Base-by-base conservation (phyloP, 345 rosid species). In the Populus deltoides region DNA sequence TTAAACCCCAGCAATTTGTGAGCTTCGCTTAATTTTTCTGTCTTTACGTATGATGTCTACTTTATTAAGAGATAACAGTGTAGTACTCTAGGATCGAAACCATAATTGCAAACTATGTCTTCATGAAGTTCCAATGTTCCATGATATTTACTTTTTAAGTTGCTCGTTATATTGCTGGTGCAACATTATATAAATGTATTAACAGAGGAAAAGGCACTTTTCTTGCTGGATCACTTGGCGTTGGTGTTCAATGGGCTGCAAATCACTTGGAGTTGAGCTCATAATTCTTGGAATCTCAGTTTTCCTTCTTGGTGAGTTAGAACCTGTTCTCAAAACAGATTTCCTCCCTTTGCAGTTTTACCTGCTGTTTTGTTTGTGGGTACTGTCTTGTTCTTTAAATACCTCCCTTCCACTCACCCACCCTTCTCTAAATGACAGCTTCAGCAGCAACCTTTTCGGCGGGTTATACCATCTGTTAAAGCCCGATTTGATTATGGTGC, bases 401-500 rank as follows among this genome's bases (percentile, higher is more conserved):
- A 7, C 17, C 57, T 51, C 17, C 22, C 57, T 20, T 36, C 73
- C 4, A 20, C 22, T 33, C 36, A 31, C 31, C 8, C 22, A 12
- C 62, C 68, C n/a, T 36, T 72, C n/a, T 39, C 5, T 57, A 78
- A 17, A 17, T 69, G 78, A 79, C 91, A 92, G 98, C 92, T 77
- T 90, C 91, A 1, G 87, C 87, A 72, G 88, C 93, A 69, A 92
- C 97, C 0, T 93, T 90, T 81, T 90, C 94, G 24, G 24, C 86
- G 97, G 78, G 92, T 93, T 77, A 86, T 93, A 5, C 98, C 98
- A 33, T 72, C 89, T 0, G 79, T 92, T 17, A 92, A 90, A 86
- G 88, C 94, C 12, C 81, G 88, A 49, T 93, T 90, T 70, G 98
- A 92, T 68, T 93, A 92, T 17, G 98, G 97, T 12, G 89, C 90